phyloP scores from a whole-genome alignment of 2,329 filamentous ascomycete genomes.

The Aspergillus proliferans region DNA sequence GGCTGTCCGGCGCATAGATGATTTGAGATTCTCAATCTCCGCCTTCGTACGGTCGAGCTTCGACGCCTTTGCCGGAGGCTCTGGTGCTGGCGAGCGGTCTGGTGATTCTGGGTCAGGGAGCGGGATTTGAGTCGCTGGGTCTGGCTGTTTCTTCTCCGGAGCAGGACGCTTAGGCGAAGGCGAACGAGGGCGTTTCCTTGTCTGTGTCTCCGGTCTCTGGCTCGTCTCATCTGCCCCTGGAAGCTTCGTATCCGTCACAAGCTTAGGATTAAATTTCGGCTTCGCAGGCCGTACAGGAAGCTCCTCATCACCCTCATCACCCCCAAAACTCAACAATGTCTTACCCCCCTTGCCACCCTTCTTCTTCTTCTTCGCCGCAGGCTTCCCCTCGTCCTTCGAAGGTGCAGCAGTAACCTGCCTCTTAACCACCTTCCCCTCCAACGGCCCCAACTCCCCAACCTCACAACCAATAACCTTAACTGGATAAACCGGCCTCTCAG shows the following conservation, averaged over 20 bases:
- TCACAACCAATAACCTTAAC: slow-evolving; percentile 59
- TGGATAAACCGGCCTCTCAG: slow-evolving; percentile 79
- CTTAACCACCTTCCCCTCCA: slow-evolving; percentile 41
- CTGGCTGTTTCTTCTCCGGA: slow-evolving; percentile 28
- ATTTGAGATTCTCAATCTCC: slow-evolving; percentile 41
- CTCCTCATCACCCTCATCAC: slow-evolving; percentile 35
- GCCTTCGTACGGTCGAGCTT: slow-evolving; percentile 38
- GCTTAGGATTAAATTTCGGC: slow-evolving; percentile 44
- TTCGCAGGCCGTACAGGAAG: slow-evolving; percentile 35
- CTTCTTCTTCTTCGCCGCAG: slow-evolving; percentile 36
- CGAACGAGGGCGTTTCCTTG: slow-evolving; percentile 28
- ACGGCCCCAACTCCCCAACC: slow-evolving; percentile 40
- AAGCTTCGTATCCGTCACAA: slow-evolving; percentile 32
- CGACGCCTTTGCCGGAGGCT: slow-evolving; percentile 28
- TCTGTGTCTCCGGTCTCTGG: slow-evolving; percentile 9
- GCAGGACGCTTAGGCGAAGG: slow-evolving; percentile 23
- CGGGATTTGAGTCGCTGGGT: slow-evolving; percentile 40
- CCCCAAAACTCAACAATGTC: slow-evolving; percentile 42
- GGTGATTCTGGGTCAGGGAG: slow-evolving; percentile 40
- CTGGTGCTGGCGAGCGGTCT: slow-evolving; percentile 25
- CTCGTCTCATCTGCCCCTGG: slow-evolving; percentile 3
- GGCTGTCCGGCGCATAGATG: slow-evolving; percentile 43
- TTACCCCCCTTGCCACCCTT: slow-evolving; percentile 39
- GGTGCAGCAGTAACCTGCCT: slow-evolving; percentile 31
- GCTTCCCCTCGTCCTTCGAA: slow-evolving; percentile 19